Evolutionary conservation across 208 protist genomes (phyloP), one percentile per base, ranked within the genome.

Genomic region (Trypanosoma melophagium): DNA sequence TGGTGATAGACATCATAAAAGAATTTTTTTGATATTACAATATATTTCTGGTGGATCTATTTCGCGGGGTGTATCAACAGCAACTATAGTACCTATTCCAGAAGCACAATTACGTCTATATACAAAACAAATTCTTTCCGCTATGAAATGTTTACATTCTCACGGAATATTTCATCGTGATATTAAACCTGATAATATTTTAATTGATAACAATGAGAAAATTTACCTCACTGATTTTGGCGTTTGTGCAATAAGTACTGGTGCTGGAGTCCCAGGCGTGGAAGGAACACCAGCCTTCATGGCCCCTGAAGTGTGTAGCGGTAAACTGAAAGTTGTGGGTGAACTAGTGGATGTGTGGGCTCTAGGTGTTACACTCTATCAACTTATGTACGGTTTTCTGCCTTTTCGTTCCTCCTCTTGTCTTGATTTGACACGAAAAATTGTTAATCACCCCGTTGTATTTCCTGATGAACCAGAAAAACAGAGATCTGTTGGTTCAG

Each of bases 1-100:
- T 22, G 92, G 95, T 55, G 90, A 98, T 70, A 73, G 66, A 38
- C 24, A 53, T 12, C 68, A 69, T 21, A 83, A 93, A 21, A 83
- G 77, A n/a, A 53, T 97, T 22, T 96, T 90, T 59, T 63, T 95
- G 49, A 83, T 95, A 10, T 72, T 95, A 57, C 79, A 93, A 58
- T 95, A 93, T 66, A 70, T 92, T 14, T 47, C 70, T 22, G 60
- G 79, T 28, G 87, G 85, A 17, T 56, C 69, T 24, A 65, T 93
- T 17, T 54, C 62, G 7, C 52, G 63, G 16, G 24, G 45, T 42
- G 47, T 74, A 21, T 68, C 71, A 64, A 24, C 54, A 17, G 40
- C 47, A 21, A 62, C 40, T 5, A 67, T 87, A 53, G 66, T 59
- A 22, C 65, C 74, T 5, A 74, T 87, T 41, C 59, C 61, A 24